Base-by-base conservation (phyloP, 1,139 yeast genomes). In the Magnusiomyces fungicola region DNA sequence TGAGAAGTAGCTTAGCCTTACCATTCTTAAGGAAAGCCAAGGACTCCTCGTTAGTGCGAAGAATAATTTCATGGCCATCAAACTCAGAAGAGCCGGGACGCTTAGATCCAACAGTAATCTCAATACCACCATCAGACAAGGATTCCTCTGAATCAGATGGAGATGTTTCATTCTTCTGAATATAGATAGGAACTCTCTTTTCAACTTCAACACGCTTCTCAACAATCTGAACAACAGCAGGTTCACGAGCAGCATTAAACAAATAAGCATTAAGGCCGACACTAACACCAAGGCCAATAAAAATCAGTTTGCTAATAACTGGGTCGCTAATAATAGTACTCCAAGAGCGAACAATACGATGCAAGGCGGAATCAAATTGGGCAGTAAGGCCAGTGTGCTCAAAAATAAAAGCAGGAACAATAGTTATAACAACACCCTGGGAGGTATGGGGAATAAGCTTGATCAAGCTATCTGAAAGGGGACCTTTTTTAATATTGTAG, bases 261-360 rank as follows among this genome's bases (percentile, higher is more conserved):
- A 92, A 75, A 68, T 90, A 92, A 45, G 86, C 82, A 65, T 94
- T 92, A 56, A 86, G 80, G 21, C 83, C 80, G 52, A 89, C 77
- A 55, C 96, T 85, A 56, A 86, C 70, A 22, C 84, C 81, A 55
- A 90, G 80, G 4, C 81, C 81, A 58, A 86, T 74, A 42, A 90
- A 78, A 48, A 89, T 73, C 56, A 81, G 78, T 65, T 92, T 90
- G 55, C 94, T 81, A 58, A 90, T 78, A 53, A 88, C 71, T 46
- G 83, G 85, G 66, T 90, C 97, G 59, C 84, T 80, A 53, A 90
- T 83, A n/a, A 90, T 87, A 54, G 66, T 68, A 56, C 89, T 82
- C 58, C 89, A 67, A 47, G 73, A 74, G 47, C 78, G 80, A 50
- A 85, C 69, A 25, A 77, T 57, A 16, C 73, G 69, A 45, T 79